phyloP scores from a whole-genome alignment of 1,139 yeast genomes.

The Candida tetrigidarum region DNA sequence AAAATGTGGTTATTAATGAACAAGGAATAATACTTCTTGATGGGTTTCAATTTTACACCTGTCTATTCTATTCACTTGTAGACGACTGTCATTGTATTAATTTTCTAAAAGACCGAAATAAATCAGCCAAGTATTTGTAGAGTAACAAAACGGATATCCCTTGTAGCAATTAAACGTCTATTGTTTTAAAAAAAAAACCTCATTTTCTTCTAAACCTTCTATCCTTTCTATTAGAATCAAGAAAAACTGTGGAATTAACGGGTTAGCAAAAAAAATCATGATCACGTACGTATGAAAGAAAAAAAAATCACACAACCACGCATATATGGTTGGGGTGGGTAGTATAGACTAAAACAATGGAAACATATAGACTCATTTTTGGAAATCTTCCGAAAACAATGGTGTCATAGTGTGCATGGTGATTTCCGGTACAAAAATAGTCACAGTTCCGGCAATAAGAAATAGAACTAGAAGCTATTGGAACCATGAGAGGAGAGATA shows the following conservation, averaged over 20 bases:
- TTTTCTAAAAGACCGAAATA: background rate
- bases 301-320: background rate
- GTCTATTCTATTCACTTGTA: too few relatives aligned
- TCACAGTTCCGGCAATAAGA: background rate
- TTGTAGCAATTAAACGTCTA: background rate
- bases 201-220: background rate
- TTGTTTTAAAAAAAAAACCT: too few relatives aligned
- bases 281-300: background rate
- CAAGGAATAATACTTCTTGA: too few relatives aligned
- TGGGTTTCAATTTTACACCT: too few relatives aligned
- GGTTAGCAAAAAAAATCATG: slow-evolving; percentile 3
- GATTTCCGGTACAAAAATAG: too few relatives aligned
- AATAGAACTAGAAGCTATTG: background rate
- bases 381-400: background rate
- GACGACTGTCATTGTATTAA: too few relatives aligned
- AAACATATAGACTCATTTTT: background rate
- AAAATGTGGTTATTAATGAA: too few relatives aligned
- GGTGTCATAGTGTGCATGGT: too few relatives aligned
- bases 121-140: background rate
- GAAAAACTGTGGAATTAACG: background rate
- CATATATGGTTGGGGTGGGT: too few relatives aligned
- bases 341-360: background rate
- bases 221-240: too few relatives aligned
- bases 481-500: too few relatives aligned
- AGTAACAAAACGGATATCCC: background rate